These are phyloP conservation scores for Ophiostoma sp. DNA, from an alignment of 2,329 filamentous ascomycete genomes.

Conservation along the genomic window DNA sequence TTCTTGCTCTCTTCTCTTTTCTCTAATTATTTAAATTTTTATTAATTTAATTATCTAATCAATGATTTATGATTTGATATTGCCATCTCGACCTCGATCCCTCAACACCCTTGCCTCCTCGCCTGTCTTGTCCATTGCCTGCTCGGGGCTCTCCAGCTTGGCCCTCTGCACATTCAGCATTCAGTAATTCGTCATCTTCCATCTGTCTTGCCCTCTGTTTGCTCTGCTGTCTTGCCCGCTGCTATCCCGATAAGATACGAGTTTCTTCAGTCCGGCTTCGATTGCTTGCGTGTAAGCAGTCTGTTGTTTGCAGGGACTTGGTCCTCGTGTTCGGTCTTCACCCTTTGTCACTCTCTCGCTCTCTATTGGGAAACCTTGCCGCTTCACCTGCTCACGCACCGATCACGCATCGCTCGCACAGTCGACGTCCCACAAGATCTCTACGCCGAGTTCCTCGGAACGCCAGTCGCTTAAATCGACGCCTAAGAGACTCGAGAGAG, in stretches of 20 bases:
- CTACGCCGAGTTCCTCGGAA: not conserved
- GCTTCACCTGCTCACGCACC: too few relatives aligned
- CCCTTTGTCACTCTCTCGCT: not conserved
- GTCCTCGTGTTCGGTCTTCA: not conserved
- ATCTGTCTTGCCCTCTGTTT: not conserved
- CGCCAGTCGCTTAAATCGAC: conserved; percentile 3
- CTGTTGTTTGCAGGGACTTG: not conserved
- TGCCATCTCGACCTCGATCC: too few relatives aligned
- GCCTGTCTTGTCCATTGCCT: too few relatives aligned
- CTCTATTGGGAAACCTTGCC: not conserved
- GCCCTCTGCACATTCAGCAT: not conserved
- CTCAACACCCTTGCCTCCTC: too few relatives aligned
- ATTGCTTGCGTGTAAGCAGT: not conserved
- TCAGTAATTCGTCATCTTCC: not conserved
- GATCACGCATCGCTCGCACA: not conserved
- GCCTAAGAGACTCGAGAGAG: not conserved
- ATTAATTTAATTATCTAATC: not conserved
- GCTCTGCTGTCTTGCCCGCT: not conserved
- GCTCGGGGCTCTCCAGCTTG: not conserved
- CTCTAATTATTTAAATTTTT: not conserved
- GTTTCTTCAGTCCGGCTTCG: not conserved
- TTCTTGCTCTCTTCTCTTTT: not conserved
- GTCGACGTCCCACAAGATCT: not conserved
- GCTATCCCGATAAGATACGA: conserved; percentile 10
- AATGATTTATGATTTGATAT: not conserved